Conservation (phyloP, 352 stramenopile species). For the Aphanomyces cochlioides region DNA sequence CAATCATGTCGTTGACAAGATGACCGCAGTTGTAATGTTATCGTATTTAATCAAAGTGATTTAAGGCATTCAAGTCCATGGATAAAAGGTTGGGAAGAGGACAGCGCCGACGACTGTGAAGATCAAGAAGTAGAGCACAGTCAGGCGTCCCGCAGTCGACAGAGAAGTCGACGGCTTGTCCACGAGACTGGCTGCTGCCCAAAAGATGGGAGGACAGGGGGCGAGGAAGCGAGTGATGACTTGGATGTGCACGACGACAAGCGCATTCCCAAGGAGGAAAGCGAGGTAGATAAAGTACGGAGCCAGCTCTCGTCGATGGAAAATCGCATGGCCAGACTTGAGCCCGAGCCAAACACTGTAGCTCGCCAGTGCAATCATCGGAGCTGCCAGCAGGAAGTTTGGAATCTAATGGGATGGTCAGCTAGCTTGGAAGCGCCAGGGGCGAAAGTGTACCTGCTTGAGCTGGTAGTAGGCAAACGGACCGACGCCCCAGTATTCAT, state of each 20-base stretch:
- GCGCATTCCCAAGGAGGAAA: constrained; percentile 70
- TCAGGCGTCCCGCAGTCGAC: constrained; percentile 33
- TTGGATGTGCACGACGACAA: constrained; percentile 82
- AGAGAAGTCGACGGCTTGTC: constrained; percentile 26
- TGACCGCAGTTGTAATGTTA: too few species aligned
- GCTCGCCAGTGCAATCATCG: constrained; percentile 72
- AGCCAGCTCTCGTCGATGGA: constrained; percentile 7
- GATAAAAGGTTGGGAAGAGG: constrained; percentile 79
- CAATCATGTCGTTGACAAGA: too few species aligned
- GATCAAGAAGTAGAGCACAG: constrained; percentile 68
- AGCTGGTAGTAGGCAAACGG: constrained; percentile 91
- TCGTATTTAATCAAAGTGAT: not conserved
- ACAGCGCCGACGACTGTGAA: constrained; percentile 61
- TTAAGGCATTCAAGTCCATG: constrained; percentile 55
- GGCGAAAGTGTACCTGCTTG: constrained; percentile 57
- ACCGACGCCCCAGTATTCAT: constrained; percentile 94
- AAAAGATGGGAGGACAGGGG: constrained; percentile 76
- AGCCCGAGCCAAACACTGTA: constrained; percentile 47
- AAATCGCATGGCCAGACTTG: not conserved
- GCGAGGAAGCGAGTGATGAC: constrained; percentile 76
- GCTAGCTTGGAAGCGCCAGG: not conserved
- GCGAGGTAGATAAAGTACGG: constrained; percentile 70
- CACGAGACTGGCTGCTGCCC: constrained; percentile 43
- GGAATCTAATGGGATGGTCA: constrained; percentile 46
- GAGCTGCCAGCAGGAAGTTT: constrained; percentile 91